A percentile compares a stretch with the other conserved stretches of the same genome.
Conservation (phyloP, 75 land plant species). For the Ceratopteris richardii region DNA sequence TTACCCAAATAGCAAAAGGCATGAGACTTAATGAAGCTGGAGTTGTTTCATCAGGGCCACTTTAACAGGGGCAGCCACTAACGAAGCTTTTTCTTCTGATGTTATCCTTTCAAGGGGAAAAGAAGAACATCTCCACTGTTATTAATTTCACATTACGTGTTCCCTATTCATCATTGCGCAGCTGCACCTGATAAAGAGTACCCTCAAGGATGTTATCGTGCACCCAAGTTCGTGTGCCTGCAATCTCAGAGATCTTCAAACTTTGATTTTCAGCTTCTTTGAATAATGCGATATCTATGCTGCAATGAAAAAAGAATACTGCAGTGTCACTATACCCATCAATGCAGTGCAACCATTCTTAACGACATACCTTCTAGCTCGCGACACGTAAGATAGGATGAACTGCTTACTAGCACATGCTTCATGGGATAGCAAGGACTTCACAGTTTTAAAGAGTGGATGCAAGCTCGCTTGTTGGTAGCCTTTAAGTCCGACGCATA, state of each 20-base stretch:
- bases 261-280: conserved; percentile 12
- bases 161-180: no score
- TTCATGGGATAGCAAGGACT: conserved; percentile 34
- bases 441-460: conserved; percentile 57
- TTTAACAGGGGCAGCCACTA: no score
- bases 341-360: no score
- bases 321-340: not conserved
- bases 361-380: conserved; percentile 53
- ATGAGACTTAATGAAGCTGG: no score
- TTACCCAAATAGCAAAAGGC: no score
- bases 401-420: conserved; percentile 40
- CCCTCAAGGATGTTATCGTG: no score
- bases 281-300: conserved; percentile 10
- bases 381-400: conserved; percentile 84
- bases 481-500: conserved; percentile 23
- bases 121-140: no score
- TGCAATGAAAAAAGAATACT: conserved; percentile 5
- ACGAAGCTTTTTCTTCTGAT: no score
- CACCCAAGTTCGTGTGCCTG: conserved; percentile 1
- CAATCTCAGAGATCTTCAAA: conserved; percentile 10
- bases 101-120: no score
- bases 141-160: no score
- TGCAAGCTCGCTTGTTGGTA: conserved; percentile 72
- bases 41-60: no score
- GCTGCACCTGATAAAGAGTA: no score